Evolutionary conservation across 805 yeast species (phyloP), one percentile per base, ranked within the genome.

Genomic region (Myxozyma lipomycoides): DNA sequence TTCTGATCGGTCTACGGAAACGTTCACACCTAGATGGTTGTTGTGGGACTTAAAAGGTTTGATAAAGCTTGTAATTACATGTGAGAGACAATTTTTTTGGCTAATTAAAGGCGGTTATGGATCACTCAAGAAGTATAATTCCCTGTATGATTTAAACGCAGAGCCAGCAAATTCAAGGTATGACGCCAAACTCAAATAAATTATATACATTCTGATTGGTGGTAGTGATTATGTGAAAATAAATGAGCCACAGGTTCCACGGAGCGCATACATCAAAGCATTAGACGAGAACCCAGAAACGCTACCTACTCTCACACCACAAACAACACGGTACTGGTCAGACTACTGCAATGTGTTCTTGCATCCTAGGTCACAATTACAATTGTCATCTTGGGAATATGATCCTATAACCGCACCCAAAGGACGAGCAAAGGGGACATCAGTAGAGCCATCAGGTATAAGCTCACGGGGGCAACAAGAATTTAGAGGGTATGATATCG

Each of bases 1-100:
- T 6, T n/a, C 48, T 3, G 58, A 69, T 1, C 68, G 71, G 2
- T 55, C 72, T 39, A 67, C 78, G 0, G 76, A 77, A 0, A 77
- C 81, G n/a, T 87, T 80, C 63, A 74, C 83, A n/a, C 98, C 98
- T 1, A 70, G 98, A 48, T 79, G 86, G 0, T 61, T 88, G 32
- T 61, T 88, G n/a, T 87, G 90, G 83, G 98, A 93, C 55, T 76
- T 81, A 41, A 71, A 75, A 19, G 83, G 84, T 43, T 7, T 40
- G 9, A 40, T 6, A 23, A 9, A 6, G n/a, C 24, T 15, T 9
- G 17, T 40, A 18, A 26, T 18, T 9, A 15, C 12, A n/a, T 12
- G 39, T 15, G 22, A 38, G 25, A 38, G 6, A 7, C 18, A 38
- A 7, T 15, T 38, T 7, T 30, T 43, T 19, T 5, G 4, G 38